Base-by-base conservation (phyloP, 176 grass and related monocot species). In the Otatea glauca region DNA sequence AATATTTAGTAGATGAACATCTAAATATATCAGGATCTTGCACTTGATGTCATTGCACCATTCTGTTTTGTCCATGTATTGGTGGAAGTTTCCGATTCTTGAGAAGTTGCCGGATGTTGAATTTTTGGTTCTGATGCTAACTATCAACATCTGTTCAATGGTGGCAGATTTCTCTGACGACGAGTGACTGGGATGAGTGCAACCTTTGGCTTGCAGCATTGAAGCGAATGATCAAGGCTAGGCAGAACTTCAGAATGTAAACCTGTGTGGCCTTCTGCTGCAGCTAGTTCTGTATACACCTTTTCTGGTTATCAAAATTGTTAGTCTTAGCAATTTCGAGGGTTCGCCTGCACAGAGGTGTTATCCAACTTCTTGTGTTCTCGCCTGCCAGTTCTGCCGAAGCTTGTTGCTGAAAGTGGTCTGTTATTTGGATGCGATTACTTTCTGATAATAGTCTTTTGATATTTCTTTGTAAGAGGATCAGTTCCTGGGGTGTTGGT, bases 161-260 rank as follows among this genome's bases (percentile, higher is more conserved):
- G 16, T 84, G 59, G 18, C 79, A 99, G 97, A 90, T 94, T 54
- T 68, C 87, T 9, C 81, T 99, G 70, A 99, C 93, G 17, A 99
- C 93, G 24, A 99, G 97, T 58, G 93, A 96, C 55, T 99, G 97
- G 97, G 91, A 99, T 23, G 97, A 99, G 92, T 99, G 97, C 86
- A 92, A 94, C 88, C 89, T 94, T 70, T 99, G 97, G 97, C 93
- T 99, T 83, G 86, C 89, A 43, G 92, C 93, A 79, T 69, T 99
- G 81, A 99, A 92, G 86, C 93, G 93, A 1, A 91, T 99, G 93
- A 99, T 99, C 76, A 99, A 96, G 82, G 86, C 88, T 9, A 94
- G 92, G 82, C 91, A 95, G 71, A 94, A 72, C 55, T 85, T 96
- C 59, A 88, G 91, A 91, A 80, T 85, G 79, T 98, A 83, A 87